These are phyloP conservation scores for Eucalyptus sideroxylon DNA, from an alignment of 345 rosid species.

Conservation along the genomic window DNA sequence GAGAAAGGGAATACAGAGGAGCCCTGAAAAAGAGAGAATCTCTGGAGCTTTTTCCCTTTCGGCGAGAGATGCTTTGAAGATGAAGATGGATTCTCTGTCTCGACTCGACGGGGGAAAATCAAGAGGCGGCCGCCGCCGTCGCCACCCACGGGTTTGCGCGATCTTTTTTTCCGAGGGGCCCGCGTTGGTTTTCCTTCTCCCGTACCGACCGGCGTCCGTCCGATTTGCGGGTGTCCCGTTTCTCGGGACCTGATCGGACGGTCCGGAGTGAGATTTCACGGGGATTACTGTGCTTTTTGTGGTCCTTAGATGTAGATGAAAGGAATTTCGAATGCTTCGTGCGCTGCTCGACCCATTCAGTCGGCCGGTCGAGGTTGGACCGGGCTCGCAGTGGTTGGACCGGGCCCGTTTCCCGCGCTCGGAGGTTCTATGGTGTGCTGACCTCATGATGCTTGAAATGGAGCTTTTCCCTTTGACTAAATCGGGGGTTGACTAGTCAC, in stretches of 20 bases:
- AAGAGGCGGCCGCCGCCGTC: background rate
- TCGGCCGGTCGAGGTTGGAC: background rate
- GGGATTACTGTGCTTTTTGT: background rate
- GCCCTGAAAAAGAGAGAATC: background rate
- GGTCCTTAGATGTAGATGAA: background rate
- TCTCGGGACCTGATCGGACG: background rate
- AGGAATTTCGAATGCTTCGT: background rate
- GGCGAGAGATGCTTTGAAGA: background rate
- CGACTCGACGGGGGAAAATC: background rate
- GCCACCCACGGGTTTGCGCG: background rate
- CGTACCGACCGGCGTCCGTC: background rate
- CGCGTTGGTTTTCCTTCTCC: background rate
- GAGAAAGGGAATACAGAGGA: background rate
- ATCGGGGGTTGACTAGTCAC: background rate
- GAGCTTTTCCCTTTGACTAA: background rate
- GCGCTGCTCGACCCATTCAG: background rate
- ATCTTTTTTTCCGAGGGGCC: background rate
- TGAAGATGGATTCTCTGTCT: background rate
- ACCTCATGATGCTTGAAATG: background rate
- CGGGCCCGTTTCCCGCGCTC: background rate
- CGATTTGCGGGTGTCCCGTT: background rate
- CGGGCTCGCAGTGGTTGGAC: background rate
- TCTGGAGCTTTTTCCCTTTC: background rate
- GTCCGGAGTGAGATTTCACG: background rate
- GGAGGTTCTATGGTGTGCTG: background rate